Evolutionary conservation across 495 filamentous ascomycete genomes (phyloP).

Genomic region (Podospora australis): DNA sequence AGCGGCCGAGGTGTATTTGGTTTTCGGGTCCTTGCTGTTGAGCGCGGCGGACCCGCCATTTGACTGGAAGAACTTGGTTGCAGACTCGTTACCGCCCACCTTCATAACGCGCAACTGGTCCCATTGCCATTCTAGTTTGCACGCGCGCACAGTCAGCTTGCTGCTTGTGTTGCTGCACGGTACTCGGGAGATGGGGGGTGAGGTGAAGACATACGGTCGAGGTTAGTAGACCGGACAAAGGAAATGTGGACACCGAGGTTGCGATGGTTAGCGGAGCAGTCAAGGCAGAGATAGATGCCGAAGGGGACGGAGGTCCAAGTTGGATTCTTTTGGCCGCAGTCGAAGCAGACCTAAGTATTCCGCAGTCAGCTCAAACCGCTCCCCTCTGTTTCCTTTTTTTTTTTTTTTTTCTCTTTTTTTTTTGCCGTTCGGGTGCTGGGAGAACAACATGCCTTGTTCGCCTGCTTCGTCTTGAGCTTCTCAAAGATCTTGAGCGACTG

Average conservation of each 20-base stretch:
- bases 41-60: conserved; percentile 91
- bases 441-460: conserved; percentile 71
- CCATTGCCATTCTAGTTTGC: conserved; percentile 89
- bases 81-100: conserved; percentile 95
- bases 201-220: conserved; percentile 69
- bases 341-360: conserved; percentile 75
- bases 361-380: conserved; percentile 7
- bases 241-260: conserved; percentile 93
- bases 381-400: too few species aligned
- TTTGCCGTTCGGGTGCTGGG: too few species aligned
- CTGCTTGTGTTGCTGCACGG: neutral
- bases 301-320: conserved; percentile 98
- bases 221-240: conserved; percentile 95
- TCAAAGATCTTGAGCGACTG: conserved; percentile 96
- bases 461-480: conserved; percentile 87
- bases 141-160: conserved; percentile 12
- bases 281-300: conserved; percentile 95
- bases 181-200: neutral
- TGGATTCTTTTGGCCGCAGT: conserved; percentile 93
- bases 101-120: conserved; percentile 98
- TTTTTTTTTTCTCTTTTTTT: too few species aligned
- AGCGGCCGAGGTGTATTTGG: conserved; percentile 86
- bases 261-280: conserved; percentile 89
- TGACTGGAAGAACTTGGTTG: conserved; percentile 94
- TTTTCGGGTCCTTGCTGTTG: conserved; percentile 90